Percentiles rank a stretch among this genome's conserved stretches.
Evolutionary conservation across 1,284 basidiomycete genomes (phyloP).

Genomic region (Pyrrhoderma lamaoense): DNA sequence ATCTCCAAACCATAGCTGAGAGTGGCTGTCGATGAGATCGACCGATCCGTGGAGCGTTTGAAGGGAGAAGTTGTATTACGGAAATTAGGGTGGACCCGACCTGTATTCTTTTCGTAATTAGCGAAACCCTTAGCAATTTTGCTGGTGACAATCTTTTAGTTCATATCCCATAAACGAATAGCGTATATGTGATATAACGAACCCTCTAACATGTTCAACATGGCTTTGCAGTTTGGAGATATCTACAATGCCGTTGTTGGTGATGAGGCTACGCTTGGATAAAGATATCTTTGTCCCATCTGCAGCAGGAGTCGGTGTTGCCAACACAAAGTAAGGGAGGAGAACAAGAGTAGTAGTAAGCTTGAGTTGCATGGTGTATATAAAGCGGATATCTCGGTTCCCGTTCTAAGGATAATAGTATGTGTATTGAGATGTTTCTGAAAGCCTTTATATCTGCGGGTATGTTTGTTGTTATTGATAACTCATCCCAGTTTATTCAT

Average conservation of each 20-base stretch:
- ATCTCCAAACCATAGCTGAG: slow-evolving; percentile 13
- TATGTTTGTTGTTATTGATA: too few species aligned
- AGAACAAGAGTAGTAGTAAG: slow-evolving; percentile 13
- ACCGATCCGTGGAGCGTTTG: slow-evolving; percentile 15
- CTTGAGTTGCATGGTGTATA: slow-evolving; percentile 17
- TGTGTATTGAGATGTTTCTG: too few species aligned
- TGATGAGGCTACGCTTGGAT: slow-evolving; percentile 4
- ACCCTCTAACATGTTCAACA: slow-evolving; percentile 9
- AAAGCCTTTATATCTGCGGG: too few species aligned
- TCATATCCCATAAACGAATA: not conserved
- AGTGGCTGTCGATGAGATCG: slow-evolving; percentile 5
- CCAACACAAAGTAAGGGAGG: slow-evolving; percentile 14
- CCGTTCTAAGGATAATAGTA: too few species aligned
- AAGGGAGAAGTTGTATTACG: slow-evolving; percentile 2
- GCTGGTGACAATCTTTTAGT: not conserved
- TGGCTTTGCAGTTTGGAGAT: slow-evolving; percentile 9
- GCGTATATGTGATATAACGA: not conserved
- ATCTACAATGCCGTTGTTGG: slow-evolving; percentile 14
- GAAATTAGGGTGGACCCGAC: slow-evolving; percentile 12
- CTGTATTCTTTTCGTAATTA: slow-evolving; percentile 17
- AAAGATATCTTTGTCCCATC: slow-evolving; percentile 19
- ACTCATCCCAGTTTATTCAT: too few species aligned
- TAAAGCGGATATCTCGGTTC: too few species aligned
- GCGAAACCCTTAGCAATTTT: slow-evolving; percentile 16
- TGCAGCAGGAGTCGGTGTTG: slow-evolving; percentile 5